Base-by-base conservation (phyloP, 495 filamentous ascomycete genomes). In the Neurospora sp. region DNA sequence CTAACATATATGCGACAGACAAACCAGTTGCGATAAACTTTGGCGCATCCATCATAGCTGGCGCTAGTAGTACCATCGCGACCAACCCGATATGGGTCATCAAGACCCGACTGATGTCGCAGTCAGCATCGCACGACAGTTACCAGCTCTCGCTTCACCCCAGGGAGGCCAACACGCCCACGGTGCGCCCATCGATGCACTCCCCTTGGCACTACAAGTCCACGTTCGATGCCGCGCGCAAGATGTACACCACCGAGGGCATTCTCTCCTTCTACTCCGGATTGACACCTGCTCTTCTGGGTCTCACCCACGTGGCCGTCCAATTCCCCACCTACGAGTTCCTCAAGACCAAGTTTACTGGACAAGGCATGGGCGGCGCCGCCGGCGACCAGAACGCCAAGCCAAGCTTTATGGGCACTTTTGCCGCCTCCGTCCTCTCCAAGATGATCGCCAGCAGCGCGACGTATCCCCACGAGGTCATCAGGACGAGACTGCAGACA, bases 11-110 rank as follows among this genome's bases (percentile, higher is more conserved):
- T 37, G 59, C 76, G 81, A 66, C 54, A 66, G 84, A 78, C 23
- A 86, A 84, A 39, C 75, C 77, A 20, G 82, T 85, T 69, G 77
- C 82, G 11, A 79, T 88, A 71, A 89, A 88, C 77, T 88, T 89
- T 72, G 88, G 85, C 82, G 94, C 96, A 37, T 96, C 96, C 31
- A 87, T 99, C 74, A 89, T 92, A 44, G 96, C 94, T 40, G 96
- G 96, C 20, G 93, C 91, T 72, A 97, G 92, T 80, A 97, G 93
- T 72, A 98, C 96, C 4, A 88, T 98, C 74, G 92, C 88, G 72
- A 99, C 96, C n/a, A 99, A 99, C 82, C 96, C 96, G 0, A 99
- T 99, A 73, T 99, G 96, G 96, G 96, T 99, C 38, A 97, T 99
- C 83, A 99, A 99, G 80, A 99, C 96, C 40, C 88, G 96, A 74